phyloP scores from a whole-genome alignment of 2,329 filamentous ascomycete species.

The Leptographium radiaticola region DNA sequence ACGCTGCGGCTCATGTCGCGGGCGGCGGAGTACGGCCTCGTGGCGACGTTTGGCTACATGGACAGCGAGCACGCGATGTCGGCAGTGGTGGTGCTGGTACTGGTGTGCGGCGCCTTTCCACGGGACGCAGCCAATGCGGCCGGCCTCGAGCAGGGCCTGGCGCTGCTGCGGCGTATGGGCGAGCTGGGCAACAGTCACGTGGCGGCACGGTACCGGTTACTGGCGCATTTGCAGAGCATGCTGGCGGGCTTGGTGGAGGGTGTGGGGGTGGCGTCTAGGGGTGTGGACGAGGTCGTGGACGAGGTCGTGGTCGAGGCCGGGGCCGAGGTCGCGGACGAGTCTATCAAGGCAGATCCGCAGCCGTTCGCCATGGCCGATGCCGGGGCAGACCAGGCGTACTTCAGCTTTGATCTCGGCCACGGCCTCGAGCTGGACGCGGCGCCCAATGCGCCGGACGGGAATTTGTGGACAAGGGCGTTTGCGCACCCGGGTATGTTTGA shows the following conservation, averaged over 20 bases:
- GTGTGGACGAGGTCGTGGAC: neutral
- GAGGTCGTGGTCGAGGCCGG: neutral
- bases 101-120: conserved; percentile 40
- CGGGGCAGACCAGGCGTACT: conserved; percentile 5
- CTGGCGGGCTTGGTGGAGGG: neutral
- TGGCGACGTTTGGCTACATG: conserved; percentile 44
- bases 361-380: too few species aligned
- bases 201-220: conserved; percentile 20
- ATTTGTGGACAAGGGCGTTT: conserved; percentile 25
- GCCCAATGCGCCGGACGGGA: conserved; percentile 15
- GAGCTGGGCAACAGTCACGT: conserved; percentile 39
- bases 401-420: conserved; percentile 13
- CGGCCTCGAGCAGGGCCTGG: conserved; percentile 29
- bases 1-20: conserved; percentile 34
- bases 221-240: conserved; percentile 11
- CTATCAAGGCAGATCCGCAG: too few species aligned
- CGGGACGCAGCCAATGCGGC: conserved; percentile 26
- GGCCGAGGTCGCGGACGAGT: neutral
- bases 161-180: conserved; percentile 35
- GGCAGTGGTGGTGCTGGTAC: conserved; percentile 38
- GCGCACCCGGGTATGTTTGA: conserved; percentile 21
- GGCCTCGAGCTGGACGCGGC: neutral
- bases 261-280: too few species aligned
- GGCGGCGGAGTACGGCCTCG: conserved; percentile 33
- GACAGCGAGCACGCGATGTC: conserved; percentile 43